These are phyloP conservation scores for Aspergillus sojae DNA, from an alignment of 2,329 filamentous ascomycete genomes.

Conservation along the genomic window DNA sequence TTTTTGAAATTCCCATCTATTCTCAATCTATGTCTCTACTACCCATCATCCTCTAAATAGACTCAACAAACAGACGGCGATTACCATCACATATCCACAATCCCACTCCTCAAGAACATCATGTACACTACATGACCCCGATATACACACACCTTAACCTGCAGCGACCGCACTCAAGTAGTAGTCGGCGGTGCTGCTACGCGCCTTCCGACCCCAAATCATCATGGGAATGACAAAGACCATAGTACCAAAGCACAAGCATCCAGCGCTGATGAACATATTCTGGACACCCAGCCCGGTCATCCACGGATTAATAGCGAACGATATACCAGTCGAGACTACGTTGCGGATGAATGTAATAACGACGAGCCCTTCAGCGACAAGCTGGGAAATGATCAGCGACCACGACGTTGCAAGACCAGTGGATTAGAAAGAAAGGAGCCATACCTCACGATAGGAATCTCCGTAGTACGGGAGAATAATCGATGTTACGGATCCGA, in stretches of 20 bases:
- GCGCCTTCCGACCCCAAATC: conserved; percentile 7
- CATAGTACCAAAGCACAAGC: conserved; percentile 4
- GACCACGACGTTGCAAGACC: no score
- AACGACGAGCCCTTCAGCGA: conserved; percentile 4
- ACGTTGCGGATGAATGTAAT: conserved; percentile 10
- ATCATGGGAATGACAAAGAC: conserved; percentile 8
- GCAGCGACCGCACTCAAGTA: conserved; percentile 5
- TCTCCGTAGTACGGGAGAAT: conserved; percentile 12
- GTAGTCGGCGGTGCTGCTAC: conserved; percentile 1
- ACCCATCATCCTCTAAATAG: not conserved
- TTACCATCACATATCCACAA: not conserved
- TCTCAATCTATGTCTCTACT: not conserved
- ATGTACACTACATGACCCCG: not conserved
- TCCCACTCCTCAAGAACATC: not conserved
- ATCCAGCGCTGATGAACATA: conserved; percentile 9
- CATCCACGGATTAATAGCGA: conserved; percentile 11
- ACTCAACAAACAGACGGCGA: no score
- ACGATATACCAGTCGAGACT: conserved; percentile 5
- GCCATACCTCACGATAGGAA: conserved; percentile 11
- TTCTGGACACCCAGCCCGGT: conserved; percentile 7
- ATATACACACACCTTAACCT: not conserved
- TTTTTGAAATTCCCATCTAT: no score
- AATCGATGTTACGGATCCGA: conserved; percentile 7
- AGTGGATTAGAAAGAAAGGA: not conserved
- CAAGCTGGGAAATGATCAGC: not conserved